These are phyloP conservation scores for Lophium mytilinum DNA, from an alignment of 495 filamentous ascomycete species.

Conservation along the genomic window DNA sequence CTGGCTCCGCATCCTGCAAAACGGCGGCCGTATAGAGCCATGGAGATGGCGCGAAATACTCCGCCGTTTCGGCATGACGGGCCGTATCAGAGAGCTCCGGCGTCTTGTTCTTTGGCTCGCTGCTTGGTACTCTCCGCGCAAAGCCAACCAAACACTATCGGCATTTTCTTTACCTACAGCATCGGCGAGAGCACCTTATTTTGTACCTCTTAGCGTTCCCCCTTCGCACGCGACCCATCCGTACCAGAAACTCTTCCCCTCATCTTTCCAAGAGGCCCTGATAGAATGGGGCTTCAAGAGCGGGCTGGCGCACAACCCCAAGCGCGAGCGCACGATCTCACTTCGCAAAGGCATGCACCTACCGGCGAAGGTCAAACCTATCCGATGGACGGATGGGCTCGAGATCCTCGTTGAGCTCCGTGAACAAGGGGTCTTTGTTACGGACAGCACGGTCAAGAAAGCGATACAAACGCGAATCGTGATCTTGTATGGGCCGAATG, in stretches of 20 bases:
- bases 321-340: slow-evolving; percentile 11
- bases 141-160: not conserved
- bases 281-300: slow-evolving; percentile 22
- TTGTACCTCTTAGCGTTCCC: not conserved
- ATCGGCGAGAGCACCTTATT: not conserved
- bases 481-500: slow-evolving; percentile 10
- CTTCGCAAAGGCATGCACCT: not conserved
- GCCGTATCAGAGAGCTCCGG: slow-evolving; percentile 35
- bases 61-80: slow-evolving; percentile 41
- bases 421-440: slow-evolving; percentile 9
- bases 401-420: slow-evolving; percentile 15
- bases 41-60: slow-evolving; percentile 42
- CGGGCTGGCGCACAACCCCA: slow-evolving; percentile 7
- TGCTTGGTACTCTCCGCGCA: slow-evolving; percentile 15
- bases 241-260: slow-evolving; percentile 10
- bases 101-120: slow-evolving; percentile 21
- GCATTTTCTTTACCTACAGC: slow-evolving; percentile 1
- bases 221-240: slow-evolving; percentile 2
- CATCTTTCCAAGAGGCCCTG: slow-evolving; percentile 9
- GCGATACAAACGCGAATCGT: slow-evolving; percentile 11
- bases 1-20: slow-evolving; percentile 30
- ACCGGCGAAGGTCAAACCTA: not conserved
- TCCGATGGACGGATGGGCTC: slow-evolving; percentile 16
- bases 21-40: slow-evolving; percentile 30
- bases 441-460: slow-evolving; percentile 11